Base-by-base conservation (phyloP, 2,329 filamentous ascomycete genomes). In the Alternaria tenuissima region DNA sequence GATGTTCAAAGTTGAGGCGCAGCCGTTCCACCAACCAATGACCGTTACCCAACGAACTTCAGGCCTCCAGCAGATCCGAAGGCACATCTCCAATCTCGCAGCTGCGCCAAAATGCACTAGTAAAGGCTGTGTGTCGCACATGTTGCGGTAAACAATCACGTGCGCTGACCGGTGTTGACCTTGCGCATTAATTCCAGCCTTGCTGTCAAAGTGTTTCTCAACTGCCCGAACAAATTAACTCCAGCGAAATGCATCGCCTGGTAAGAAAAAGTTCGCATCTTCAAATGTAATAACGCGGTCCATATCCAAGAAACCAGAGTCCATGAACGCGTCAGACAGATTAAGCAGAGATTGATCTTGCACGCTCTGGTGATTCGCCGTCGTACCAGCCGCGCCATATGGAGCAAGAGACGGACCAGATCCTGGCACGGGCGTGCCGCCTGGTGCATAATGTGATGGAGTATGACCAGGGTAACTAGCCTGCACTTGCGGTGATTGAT, bases 261-360 rank as follows among this genome's bases (percentile, higher is more conserved):
- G 74, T 7, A 76, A 47, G 30, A 70, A 70, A 39, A 77, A 77
- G 46, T 76, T 77, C 14, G 72, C 69, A 38, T 77, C 73, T 39
- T 77, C 74, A 52, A 77, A 77, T 3, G 74, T 77, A 18, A 77
- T 77, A 0, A 77, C 74, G 0, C 74, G 68, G 52, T 77, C 74
- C 70, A 77, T 71, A 24, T 70, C 74, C 26, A 75, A 47, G 36
- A 75, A 77, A 18, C 75, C 69, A 9, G 73, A 68, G 32, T 74
- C 73, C 71, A 75, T 75, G 14, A 77, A 70, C 3, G 74, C 68
- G 44, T 76, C 74, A 0, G 71, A 75, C 1, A 77, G 61, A 32
- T 62, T 75, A 5, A 76, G 53, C 4, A 77, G 54, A 7, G 68
- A 74, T 34, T 75, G 69, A 22, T 77, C 74, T 26, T 75, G 73